Conservation (phyloP, 2,329 filamentous ascomycete species). For the Cladosporium sphaerospermum region DNA sequence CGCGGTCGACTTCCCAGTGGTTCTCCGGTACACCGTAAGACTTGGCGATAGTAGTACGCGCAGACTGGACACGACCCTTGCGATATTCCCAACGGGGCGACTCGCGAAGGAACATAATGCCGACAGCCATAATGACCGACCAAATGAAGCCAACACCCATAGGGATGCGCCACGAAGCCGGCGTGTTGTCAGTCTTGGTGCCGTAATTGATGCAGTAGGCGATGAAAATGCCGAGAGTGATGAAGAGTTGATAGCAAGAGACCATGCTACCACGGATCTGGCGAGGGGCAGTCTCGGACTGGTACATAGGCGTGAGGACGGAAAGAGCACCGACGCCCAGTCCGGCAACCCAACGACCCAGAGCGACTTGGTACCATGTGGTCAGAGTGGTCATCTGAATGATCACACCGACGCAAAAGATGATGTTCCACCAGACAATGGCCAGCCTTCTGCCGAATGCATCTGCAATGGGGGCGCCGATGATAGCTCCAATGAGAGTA, state of each 20-base stretch:
- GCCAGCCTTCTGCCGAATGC: constrained; percentile 54
- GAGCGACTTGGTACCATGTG: constrained; percentile 59
- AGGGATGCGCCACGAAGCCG: constrained; percentile 57
- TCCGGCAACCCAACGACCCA: constrained; percentile 61
- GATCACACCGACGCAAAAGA: constrained; percentile 58
- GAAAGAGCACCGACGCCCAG: constrained; percentile 59
- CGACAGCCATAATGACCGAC: constrained; percentile 47
- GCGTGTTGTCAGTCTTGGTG: constrained; percentile 41
- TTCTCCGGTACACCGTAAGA: constrained; percentile 51
- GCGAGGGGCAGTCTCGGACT: constrained; percentile 59
- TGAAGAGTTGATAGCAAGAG: constrained; percentile 61
- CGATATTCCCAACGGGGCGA: constrained; percentile 55
- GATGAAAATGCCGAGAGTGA: constrained; percentile 60
- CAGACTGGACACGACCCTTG: constrained; percentile 46
- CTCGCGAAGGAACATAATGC: constrained; percentile 51
- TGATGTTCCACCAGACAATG: constrained; percentile 57
- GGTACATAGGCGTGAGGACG: constrained; percentile 62
- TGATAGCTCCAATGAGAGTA: constrained; percentile 52
- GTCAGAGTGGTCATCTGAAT: constrained; percentile 55
- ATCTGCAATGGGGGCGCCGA: constrained; percentile 57
- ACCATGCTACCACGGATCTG: constrained; percentile 60
- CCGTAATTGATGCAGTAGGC: constrained; percentile 53
- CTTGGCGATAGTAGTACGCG: constrained; percentile 46
- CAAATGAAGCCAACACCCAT: constrained; percentile 55
- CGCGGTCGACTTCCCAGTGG: constrained; percentile 48